Base-by-base conservation (phyloP, 1,284 basidiomycete species). In the Paramarasmius palmivorus region DNA sequence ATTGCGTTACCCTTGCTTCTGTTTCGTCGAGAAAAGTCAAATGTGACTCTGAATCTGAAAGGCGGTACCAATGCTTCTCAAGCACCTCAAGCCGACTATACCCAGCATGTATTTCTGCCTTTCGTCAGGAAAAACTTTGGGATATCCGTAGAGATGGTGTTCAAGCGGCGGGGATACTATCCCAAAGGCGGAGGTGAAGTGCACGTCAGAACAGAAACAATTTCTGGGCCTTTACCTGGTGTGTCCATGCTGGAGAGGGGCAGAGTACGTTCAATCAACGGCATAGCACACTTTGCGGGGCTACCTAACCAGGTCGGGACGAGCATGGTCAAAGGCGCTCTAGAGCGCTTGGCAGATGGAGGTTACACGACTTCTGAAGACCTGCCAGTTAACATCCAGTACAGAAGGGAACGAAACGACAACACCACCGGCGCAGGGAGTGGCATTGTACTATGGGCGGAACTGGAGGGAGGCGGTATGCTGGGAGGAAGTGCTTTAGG, bases 81-180 rank as follows among this genome's bases (percentile, higher is more conserved):
- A 39, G 86, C 88, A 2, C 88, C 88, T 0, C 88, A 88, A 57
- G 77, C 87, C 25, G 88, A 90, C 68, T 89, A 88, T 65, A 78
- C 76, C 0, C 70, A 79, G 42, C 70, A 79, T 56, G 69, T 90
- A 49, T 75, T 90, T 61, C 64, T 90, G 4, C 88, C 86, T 0
- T 90, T 90, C 62, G 65, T 88, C 37, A 68, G 66, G 17, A 71
- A 65, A 12, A 81, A 84, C 63, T 81, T 88, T 63, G 74, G 75
- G 9, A 55, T 86, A 38, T 59, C 66, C 0, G 70, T 77, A 2
- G 64, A 69, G 2, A 63, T 90, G 15, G 65, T 75, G 20, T 65
- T 88, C 36, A 62, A 67, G 26, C 75, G 72, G 54, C 75, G 87
- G 6, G 88, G 87, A 0, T 90, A 88, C 68, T 86, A 71, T 60